Conservation (phyloP, 2,329 filamentous ascomycete genomes). For the Talaromyces sp. region DNA sequence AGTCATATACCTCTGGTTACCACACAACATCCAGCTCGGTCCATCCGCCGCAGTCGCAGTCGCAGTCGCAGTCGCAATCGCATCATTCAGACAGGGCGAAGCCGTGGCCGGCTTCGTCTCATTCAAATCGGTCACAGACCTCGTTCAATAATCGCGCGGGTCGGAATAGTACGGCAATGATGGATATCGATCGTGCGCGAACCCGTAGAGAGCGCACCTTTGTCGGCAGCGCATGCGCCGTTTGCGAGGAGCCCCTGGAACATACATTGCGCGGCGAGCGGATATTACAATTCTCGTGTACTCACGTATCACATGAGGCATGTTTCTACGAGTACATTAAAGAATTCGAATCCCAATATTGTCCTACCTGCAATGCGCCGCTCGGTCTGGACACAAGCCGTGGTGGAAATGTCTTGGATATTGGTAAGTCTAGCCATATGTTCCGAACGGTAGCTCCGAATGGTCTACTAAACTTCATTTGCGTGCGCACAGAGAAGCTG, state of each 20-base stretch:
- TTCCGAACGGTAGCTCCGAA: background rate
- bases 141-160: slow-evolving; percentile 40
- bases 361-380: slow-evolving; percentile 88
- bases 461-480: background rate
- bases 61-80: slow-evolving; percentile 20
- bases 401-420: slow-evolving; percentile 86
- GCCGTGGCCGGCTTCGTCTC: slow-evolving; percentile 21
- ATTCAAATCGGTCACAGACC: slow-evolving; percentile 32
- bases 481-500: slow-evolving; percentile 70
- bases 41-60: slow-evolving; percentile 23
- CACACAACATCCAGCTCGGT: slow-evolving; percentile 14
- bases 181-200: slow-evolving; percentile 73
- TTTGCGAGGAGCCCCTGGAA: slow-evolving; percentile 94
- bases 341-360: slow-evolving; percentile 90
- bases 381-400: slow-evolving; percentile 88
- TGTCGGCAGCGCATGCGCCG: slow-evolving; percentile 88
- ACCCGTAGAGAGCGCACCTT: slow-evolving; percentile 88
- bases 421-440: slow-evolving; percentile 58
- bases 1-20: slow-evolving; percentile 15
- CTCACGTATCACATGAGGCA: slow-evolving; percentile 95
- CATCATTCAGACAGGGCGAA: slow-evolving; percentile 19
- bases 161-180: slow-evolving; percentile 58
- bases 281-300: slow-evolving; percentile 91
- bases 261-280: slow-evolving; percentile 92
- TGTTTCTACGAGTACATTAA: slow-evolving; percentile 99